These are phyloP conservation scores for Petasospora rhodanensis DNA, from an alignment of 1,139 yeast genomes.

Conservation along the genomic window DNA sequence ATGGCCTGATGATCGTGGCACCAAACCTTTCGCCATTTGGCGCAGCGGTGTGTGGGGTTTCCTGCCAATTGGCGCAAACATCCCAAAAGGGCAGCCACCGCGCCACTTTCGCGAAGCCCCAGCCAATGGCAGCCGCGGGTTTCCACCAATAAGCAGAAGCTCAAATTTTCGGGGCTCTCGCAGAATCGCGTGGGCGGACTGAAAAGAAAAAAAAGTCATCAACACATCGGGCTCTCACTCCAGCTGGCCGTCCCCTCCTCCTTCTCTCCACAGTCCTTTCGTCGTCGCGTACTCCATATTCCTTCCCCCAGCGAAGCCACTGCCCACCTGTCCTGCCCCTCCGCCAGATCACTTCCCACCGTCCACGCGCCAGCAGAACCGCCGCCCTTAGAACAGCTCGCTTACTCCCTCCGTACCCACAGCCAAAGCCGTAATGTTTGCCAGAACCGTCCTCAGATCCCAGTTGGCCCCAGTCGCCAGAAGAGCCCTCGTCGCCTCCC, in stretches of 20 bases:
- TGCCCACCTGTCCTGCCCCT: no score
- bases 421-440: slow-evolving; percentile 16
- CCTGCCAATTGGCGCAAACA: slow-evolving; percentile 1
- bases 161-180: slow-evolving; percentile 1
- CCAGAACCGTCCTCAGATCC: slow-evolving; percentile 27
- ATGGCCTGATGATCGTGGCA: not conserved
- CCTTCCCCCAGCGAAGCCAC: no score
- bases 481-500: slow-evolving; percentile 27
- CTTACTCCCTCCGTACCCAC: not conserved
- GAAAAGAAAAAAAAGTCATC: not conserved
- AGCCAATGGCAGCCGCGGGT: slow-evolving; percentile 10
- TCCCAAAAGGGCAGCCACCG: not conserved
- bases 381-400: not conserved
- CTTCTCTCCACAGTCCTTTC: no score
- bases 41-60: no score
- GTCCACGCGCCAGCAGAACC: not conserved
- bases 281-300: no score
- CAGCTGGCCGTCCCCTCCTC: not conserved
- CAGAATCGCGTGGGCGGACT: not conserved
- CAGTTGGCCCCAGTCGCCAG: slow-evolving; percentile 27
- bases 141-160: slow-evolving; percentile 15
- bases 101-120: slow-evolving; percentile 3
- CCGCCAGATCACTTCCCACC: not conserved
- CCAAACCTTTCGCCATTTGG: no score
- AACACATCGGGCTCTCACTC: not conserved